Evolutionary conservation across 2,329 filamentous ascomycete species (phyloP), one percentile per base, ranked within the genome.

Genomic region (Pseudogymnoascus sp.): DNA sequence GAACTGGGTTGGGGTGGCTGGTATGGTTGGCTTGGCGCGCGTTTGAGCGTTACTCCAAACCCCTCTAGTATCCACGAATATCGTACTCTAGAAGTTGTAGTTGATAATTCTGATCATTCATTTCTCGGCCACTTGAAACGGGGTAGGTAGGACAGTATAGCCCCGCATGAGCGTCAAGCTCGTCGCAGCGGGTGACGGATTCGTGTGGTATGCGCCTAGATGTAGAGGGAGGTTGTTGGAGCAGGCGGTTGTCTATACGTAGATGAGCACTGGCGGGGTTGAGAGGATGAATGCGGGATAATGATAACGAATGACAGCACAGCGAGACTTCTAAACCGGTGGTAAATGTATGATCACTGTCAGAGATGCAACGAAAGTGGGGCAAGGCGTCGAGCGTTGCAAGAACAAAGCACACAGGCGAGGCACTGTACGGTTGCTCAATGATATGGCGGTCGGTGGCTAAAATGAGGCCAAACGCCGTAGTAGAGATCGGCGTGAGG

Each of bases 331-430:
- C 43, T 50, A 26, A 26, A 50, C 22, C 24, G 43, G 24, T 26
- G 22, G 22, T 26, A 50, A 50, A 50, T 50, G 22, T 50, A 50
- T 50, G 43, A 50, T 50, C 22, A 26, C 43, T 26, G 22, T 50
- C 43, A n/a, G 16, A 50, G 22, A 50, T 50, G 43, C 12, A 50
- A 50, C 22, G 43, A 50, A 50, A 10, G 43, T 50, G 22, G 22
- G 43, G 43, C 43, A 50, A 50, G 43, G 43, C 43, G 43, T 50
- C 43, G 43, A 50, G 43, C 22, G 43, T 50, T 50, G 43, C 43
- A 7, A 26, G 43, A 28, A 26, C 43, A 50, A 50, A 50, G 43
- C 43, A 50, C 43, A 26, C 16, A 24, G 40, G 10, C 28, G 43
- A n/a, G 24, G 43, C 43, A 28, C 43, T 3, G 22, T 6, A n/a